Conservation (phyloP, 352 stramenopile species). For the Globisporangium perplexum region DNA sequence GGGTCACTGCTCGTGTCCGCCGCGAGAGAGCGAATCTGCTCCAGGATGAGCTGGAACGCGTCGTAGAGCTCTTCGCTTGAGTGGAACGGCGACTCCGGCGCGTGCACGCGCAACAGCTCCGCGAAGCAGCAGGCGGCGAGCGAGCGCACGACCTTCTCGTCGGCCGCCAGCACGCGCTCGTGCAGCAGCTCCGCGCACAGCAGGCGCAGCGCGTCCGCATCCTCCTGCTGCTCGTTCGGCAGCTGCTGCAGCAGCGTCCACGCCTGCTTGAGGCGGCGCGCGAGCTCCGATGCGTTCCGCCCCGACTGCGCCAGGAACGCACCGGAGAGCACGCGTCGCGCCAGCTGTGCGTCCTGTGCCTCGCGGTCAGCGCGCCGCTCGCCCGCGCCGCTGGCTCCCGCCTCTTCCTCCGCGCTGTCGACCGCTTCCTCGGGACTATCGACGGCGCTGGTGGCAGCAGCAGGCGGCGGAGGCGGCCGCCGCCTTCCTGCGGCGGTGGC, state of each 20-base stretch:
- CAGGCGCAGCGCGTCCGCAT: constrained; percentile 24
- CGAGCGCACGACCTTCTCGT: constrained; percentile 45
- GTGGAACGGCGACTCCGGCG: constrained; percentile 60
- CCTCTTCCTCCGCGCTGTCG: not conserved
- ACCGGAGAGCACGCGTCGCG: constrained; percentile 7
- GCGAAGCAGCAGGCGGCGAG: constrained; percentile 66
- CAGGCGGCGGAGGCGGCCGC: no score
- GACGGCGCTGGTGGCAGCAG: not conserved
- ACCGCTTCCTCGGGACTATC: not conserved
- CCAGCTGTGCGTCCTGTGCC: constrained; percentile 2
- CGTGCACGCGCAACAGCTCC: constrained; percentile 62
- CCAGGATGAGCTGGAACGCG: constrained; percentile 62
- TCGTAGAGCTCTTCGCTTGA: constrained; percentile 65
- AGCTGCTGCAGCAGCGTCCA: constrained; percentile 39
- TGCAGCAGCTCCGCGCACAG: constrained; percentile 58
- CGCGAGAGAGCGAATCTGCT: constrained; percentile 39
- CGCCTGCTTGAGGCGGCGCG: constrained; percentile 44
- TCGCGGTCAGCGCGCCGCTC: constrained; percentile 2
- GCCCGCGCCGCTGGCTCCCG: not conserved
- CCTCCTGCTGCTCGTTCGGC: constrained; percentile 20
- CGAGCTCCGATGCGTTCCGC: constrained; percentile 31
- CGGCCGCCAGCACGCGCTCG: constrained; percentile 35
- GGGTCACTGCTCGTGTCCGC: not conserved
- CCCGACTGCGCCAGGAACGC: constrained; percentile 25
- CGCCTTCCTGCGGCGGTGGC: no score